Percentiles rank a stretch among this genome's conserved stretches.
These are phyloP conservation scores for Bipolaris oryzae DNA, from an alignment of 2,329 filamentous ascomycete genomes.

Conservation along the genomic window DNA sequence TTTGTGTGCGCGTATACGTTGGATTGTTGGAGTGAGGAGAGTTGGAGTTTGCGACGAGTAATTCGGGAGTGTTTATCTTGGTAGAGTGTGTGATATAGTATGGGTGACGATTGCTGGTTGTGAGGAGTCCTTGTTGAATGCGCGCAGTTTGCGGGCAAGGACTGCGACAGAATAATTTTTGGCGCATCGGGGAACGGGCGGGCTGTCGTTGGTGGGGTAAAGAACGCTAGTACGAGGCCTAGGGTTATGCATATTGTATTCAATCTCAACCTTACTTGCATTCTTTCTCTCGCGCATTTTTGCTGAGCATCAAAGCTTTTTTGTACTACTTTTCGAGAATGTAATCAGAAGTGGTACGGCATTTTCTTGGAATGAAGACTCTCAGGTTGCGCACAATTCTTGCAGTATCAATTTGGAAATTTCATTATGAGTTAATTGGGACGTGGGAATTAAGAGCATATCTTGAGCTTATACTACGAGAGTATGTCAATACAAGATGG, in stretches of 20 bases:
- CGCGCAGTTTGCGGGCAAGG: background rate
- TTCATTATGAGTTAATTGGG: too few species aligned
- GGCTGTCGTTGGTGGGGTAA: background rate
- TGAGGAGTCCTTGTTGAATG: background rate
- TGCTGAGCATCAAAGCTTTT: background rate
- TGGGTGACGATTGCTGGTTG: background rate
- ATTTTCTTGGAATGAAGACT: too few species aligned
- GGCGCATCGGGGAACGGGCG: constrained; percentile 13
- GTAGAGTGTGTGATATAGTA: background rate
- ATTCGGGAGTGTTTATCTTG: background rate
- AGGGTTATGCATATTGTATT: constrained; percentile 25
- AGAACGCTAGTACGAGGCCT: constrained; percentile 18
- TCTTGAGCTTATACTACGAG: background rate
- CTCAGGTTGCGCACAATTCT: too few species aligned
- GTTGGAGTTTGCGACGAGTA: too few species aligned
- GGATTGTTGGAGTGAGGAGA: background rate
- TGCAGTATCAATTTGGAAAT: too few species aligned
- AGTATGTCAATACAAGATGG: background rate
- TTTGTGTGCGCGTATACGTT: background rate
- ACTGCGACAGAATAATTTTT: constrained; percentile 7
- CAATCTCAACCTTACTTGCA: background rate
- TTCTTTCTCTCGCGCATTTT: background rate
- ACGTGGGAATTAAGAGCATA: too few species aligned
- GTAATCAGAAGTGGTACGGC: background rate
- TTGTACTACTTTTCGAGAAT: background rate